Evolutionary conservation across 2,329 filamentous ascomycete species (phyloP).

Genomic region (Cytospora leucostoma): DNA sequence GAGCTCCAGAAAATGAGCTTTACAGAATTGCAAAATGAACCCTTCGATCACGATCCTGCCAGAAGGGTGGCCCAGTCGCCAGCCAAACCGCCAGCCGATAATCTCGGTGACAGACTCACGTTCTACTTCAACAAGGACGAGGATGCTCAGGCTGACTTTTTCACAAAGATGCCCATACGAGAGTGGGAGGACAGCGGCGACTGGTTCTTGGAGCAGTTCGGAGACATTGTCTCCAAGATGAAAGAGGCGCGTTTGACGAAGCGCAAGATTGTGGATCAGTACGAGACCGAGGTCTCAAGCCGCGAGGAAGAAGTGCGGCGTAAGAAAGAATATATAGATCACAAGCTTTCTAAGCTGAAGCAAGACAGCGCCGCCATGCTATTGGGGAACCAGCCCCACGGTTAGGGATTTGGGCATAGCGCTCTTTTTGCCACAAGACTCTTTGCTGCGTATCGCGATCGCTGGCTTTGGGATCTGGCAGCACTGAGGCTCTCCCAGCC

Average conservation of each 20-base stretch:
- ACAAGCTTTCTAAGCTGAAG: constrained; percentile 56
- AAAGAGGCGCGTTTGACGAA: constrained; percentile 52
- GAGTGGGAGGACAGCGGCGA: constrained; percentile 63
- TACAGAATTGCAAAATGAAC: constrained; percentile 50
- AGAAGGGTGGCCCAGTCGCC: constrained; percentile 44
- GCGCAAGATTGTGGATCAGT: constrained; percentile 50
- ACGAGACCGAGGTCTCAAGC: constrained; percentile 56
- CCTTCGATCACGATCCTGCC: constrained; percentile 60
- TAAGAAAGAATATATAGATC: constrained; percentile 56
- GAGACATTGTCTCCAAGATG: constrained; percentile 50
- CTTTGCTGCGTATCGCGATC: background rate
- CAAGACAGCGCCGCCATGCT: constrained; percentile 60
- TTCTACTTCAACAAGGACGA: constrained; percentile 51
- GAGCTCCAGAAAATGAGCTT: constrained; percentile 57
- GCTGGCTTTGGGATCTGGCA: background rate
- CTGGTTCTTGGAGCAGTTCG: constrained; percentile 60
- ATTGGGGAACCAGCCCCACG: constrained; percentile 43
- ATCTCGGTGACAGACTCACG: constrained; percentile 50
- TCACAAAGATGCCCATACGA: constrained; percentile 53
- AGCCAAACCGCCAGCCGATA: constrained; percentile 40
- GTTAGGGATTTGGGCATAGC: background rate
- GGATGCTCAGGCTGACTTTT: constrained; percentile 48
- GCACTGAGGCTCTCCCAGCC: background rate
- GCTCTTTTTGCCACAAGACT: background rate
- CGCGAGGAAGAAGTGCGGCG: constrained; percentile 56